Conservation (phyloP, 768 basidiomycete species). For the Rhizopogon roseolus region DNA sequence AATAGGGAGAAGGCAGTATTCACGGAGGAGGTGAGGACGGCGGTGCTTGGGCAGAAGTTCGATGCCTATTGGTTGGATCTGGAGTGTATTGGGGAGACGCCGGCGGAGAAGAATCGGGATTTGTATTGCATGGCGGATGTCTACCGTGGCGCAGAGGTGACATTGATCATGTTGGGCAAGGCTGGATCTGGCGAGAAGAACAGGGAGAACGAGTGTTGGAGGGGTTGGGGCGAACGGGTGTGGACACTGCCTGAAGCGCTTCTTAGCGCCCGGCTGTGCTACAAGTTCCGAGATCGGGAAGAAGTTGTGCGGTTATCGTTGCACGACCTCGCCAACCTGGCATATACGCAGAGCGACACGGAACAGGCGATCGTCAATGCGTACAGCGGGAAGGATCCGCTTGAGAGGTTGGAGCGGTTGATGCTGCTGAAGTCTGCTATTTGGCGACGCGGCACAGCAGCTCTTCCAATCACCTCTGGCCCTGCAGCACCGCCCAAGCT, state of each 20-base stretch:
- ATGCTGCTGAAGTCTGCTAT: conserved; percentile 13
- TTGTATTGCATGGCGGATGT: conserved; percentile 16
- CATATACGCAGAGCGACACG: conserved; percentile 5
- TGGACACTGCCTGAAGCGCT: conserved; percentile 6
- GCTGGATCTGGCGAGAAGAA: neutral
- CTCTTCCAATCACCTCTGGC: conserved; percentile 3
- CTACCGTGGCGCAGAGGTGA: conserved; percentile 10
- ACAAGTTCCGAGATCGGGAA: conserved; percentile 5
- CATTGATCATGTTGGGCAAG: conserved; percentile 9
- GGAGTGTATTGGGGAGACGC: conserved; percentile 11
- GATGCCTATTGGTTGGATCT: conserved; percentile 16
- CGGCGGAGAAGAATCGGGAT: conserved; percentile 11
- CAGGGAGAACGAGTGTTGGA: conserved; percentile 7
- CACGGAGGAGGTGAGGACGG: conserved; percentile 4
- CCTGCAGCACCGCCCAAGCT: neutral
- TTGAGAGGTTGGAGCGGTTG: conserved; percentile 12
- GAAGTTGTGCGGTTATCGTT: neutral
- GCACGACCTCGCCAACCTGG: conserved; percentile 10
- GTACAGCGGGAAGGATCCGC: conserved; percentile 1
- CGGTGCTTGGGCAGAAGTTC: neutral
- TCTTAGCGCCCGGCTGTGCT: conserved; percentile 2
- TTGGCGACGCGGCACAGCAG: conserved; percentile 13
- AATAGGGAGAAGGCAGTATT: conserved; percentile 6
- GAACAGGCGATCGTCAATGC: conserved; percentile 13
- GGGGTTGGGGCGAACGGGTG: conserved; percentile 14